phyloP scores from a whole-genome alignment of 805 yeast species.

The Yarrowia keelungensis region DNA sequence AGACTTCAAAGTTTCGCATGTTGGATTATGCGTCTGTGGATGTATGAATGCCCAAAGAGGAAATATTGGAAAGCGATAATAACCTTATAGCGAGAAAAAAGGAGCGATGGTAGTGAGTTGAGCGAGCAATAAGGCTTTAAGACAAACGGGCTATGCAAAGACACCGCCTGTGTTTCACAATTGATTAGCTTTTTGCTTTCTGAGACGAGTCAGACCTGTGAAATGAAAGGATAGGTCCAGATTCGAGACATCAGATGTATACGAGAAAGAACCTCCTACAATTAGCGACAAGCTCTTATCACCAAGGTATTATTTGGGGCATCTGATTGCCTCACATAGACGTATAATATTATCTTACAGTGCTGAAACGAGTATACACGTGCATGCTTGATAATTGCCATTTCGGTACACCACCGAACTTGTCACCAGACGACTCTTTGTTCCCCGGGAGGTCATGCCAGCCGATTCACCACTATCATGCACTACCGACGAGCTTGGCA shows the following conservation, averaged over 20 bases:
- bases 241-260: background rate
- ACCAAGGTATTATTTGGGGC: too few relatives aligned
- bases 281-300: too few relatives aligned
- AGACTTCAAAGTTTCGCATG: background rate
- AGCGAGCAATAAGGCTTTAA: background rate
- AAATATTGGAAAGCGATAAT: background rate
- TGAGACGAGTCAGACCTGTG: background rate
- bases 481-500: background rate
- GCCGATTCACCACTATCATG: background rate
- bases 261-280: background rate
- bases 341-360: background rate
- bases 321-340: too few relatives aligned
- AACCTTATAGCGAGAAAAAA: background rate
- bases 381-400: constrained; percentile 1
- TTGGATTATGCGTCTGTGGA: constrained; percentile 17
- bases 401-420: constrained; percentile 1
- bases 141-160: background rate
- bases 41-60: constrained; percentile 13
- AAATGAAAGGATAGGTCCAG: background rate
- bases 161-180: background rate
- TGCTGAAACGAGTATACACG: too few relatives aligned
- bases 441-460: background rate
- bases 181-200: background rate
- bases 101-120: background rate
- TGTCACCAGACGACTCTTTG: constrained; percentile 11